Percentiles rank a stretch among this genome's conserved stretches.
Conservation (phyloP, 2,329 filamentous ascomycete species). For the Penicillium frequentans region DNA sequence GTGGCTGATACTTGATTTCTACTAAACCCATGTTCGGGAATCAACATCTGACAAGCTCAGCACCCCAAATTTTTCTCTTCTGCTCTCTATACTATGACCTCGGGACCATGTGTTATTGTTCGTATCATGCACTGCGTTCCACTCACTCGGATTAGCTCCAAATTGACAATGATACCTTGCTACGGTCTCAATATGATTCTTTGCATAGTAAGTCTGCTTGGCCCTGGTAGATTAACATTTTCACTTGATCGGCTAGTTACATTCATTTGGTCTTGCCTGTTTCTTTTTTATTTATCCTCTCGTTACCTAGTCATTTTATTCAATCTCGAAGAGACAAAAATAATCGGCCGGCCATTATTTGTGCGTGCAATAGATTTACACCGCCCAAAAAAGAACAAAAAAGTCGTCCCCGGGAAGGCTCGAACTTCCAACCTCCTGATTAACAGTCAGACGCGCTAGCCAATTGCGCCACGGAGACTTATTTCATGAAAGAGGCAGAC, state of each 20-base stretch:
- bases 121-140: neutral
- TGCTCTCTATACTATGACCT: constrained; percentile 11
- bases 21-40: neutral
- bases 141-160: constrained; percentile 8
- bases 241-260: neutral
- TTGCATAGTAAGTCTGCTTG: neutral
- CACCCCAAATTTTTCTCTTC: constrained; percentile 5
- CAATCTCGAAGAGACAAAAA: neutral
- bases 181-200: neutral
- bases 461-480: constrained; percentile 35
- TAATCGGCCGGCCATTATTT: no score
- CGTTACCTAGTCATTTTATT: no score
- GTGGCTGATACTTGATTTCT: neutral
- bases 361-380: no score
- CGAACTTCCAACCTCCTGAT: constrained; percentile 42
- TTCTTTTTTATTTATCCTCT: no score
- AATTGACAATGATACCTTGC: constrained; percentile 14
- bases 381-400: neutral
- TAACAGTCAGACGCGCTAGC: constrained; percentile 39
- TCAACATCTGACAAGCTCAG: neutral
- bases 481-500: neutral
- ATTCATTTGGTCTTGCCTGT: neutral
- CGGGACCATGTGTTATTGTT: constrained; percentile 5
- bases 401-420: constrained; percentile 40
- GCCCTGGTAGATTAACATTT: neutral